Base-by-base conservation (phyloP, 805 yeast species). In the Brettanomyces bruxellensis region DNA sequence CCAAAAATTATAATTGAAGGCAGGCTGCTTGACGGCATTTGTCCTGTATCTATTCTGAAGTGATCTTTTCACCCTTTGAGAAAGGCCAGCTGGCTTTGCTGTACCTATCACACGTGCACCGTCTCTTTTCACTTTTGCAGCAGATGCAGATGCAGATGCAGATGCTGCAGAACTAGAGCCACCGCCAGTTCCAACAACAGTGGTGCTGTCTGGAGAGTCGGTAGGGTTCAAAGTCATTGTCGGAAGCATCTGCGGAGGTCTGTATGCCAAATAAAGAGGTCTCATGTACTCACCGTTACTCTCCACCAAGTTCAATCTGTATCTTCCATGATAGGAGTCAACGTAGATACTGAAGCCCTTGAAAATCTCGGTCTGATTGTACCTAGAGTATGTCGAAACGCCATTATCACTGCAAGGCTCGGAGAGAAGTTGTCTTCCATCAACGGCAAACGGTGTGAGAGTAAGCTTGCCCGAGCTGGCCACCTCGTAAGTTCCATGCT, bases 181-280 rank as follows among this genome's bases (percentile, higher is more conserved):
- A 6, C 23, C 12, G 24, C 45, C 45, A 35, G 25, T 30, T 18
- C 45, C 59, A 2, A 70, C 67, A 18, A 49, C 49, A 3, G 53
- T 24, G 25, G 38, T 52, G 5, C 51, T 53, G 22, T 62, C 49
- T 35, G 64, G 48, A 1, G 68, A 54, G 4, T 54, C 54, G 2
- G 95, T 86, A 23, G 99, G 99, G 65, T 90, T 91, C 72, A 93
- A 69, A 0, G 97, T 90, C 45, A 62, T 67, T 1, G 98, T 93
- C 23, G 99, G 99, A 49, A 93, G 77, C 99, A 93, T 93, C 77
- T 85, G 74, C 8, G 99, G 95, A 5, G 99, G 99, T 56, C 77
- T 76, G 70, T 90, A 93, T 2, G 95, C 96, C 63, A 93, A 73
- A 65, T 88, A 93, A 57, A 93, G 65, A 0, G 99, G 98, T 54